Conservation (phyloP, 2,329 filamentous ascomycete genomes). For the Xylaria sp. region DNA sequence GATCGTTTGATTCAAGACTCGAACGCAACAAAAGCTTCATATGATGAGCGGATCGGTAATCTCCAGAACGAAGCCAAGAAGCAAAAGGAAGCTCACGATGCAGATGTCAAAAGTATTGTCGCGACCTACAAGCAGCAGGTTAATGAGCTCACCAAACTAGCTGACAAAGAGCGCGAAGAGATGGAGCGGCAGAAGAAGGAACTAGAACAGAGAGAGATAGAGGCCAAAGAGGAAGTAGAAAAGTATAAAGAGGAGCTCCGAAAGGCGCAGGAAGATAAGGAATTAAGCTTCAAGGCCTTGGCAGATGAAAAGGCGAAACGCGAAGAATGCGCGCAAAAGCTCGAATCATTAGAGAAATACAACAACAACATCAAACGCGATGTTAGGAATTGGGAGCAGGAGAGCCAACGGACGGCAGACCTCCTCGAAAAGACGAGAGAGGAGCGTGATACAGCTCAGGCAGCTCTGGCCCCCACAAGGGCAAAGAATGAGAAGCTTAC, state of each 20-base stretch:
- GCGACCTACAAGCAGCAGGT: neutral
- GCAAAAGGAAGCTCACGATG: neutral
- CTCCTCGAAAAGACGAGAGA: neutral
- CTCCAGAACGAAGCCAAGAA: neutral
- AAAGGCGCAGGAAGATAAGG: neutral
- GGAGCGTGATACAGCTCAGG: neutral
- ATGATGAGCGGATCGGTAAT: neutral
- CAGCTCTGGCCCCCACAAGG: neutral
- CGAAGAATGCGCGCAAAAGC: neutral
- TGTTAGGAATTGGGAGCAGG: neutral
- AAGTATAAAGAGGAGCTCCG: constrained; percentile 2
- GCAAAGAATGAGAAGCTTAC: neutral
- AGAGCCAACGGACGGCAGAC: neutral
- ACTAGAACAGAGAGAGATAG: neutral
- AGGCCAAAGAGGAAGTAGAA: neutral
- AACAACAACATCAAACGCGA: neutral
- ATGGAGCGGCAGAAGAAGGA: neutral
- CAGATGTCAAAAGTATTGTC: neutral
- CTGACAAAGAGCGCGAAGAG: neutral
- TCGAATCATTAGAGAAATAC: neutral
- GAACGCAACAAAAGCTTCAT: neutral
- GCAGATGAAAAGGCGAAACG: neutral
- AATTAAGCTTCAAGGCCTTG: neutral
- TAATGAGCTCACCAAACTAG: neutral
- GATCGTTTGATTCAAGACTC: neutral